Evolutionary conservation across 441 rosid species (phyloP).

Genomic region (Aleurites moluccanus): DNA sequence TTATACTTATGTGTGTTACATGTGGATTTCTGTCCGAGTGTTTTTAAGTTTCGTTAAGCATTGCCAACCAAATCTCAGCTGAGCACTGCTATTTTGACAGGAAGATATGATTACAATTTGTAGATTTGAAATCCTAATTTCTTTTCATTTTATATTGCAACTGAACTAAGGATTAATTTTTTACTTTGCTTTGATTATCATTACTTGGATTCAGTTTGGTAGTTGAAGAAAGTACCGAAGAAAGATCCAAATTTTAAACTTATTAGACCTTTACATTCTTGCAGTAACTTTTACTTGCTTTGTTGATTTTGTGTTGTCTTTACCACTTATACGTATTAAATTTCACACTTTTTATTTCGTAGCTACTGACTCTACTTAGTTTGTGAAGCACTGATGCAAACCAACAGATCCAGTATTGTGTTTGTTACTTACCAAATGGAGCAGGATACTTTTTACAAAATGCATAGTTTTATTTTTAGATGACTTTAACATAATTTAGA

Average conservation of each 20-base stretch:
- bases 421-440: constrained; percentile 2
- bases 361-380: neutral
- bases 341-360: too few relatives aligned
- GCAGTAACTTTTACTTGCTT: neutral
- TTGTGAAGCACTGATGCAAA: neutral
- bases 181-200: neutral
- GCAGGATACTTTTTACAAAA: too few relatives aligned
- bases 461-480: neutral
- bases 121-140: neutral
- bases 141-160: neutral
- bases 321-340: neutral
- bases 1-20: too few relatives aligned
- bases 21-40: too few relatives aligned
- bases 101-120: neutral
- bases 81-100: too few relatives aligned
- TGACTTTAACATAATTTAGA: neutral
- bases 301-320: neutral
- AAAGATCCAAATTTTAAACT: neutral
- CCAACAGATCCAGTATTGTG: neutral
- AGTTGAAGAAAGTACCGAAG: neutral
- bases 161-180: neutral
- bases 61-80: too few relatives aligned
- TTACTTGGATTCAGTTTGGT: neutral
- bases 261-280: neutral
- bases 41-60: too few relatives aligned